Evolutionary conservation across 1,284 basidiomycete species (phyloP).

Genomic region (Irpex rosettiformis): DNA sequence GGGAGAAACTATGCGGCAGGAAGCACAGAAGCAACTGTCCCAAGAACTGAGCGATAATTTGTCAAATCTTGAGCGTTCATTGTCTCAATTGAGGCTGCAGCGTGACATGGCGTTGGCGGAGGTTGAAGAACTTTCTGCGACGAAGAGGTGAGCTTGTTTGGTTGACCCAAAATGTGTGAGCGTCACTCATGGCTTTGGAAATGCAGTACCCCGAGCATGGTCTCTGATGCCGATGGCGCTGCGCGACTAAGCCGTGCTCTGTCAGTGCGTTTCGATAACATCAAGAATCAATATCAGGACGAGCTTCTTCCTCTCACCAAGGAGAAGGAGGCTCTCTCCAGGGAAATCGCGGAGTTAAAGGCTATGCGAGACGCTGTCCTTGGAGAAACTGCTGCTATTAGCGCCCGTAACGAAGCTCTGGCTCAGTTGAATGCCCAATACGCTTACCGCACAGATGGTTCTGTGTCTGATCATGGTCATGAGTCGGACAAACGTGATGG

Average conservation of each 20-base stretch:
- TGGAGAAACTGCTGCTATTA: conserved; percentile 89
- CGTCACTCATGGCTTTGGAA: conserved; percentile 6
- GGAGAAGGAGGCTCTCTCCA: conserved; percentile 74
- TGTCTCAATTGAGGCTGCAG: conserved; percentile 86
- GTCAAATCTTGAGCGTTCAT: conserved; percentile 77
- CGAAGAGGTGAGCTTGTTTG: conserved; percentile 53
- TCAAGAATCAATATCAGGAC: conserved; percentile 85
- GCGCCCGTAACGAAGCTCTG: conserved; percentile 90
- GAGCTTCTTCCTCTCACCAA: conserved; percentile 84
- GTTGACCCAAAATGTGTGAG: conserved; percentile 1
- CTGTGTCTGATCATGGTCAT: conserved; percentile 26
- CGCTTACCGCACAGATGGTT: conserved; percentile 64
- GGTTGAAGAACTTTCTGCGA: conserved; percentile 82
- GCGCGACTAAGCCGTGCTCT: conserved; percentile 69
- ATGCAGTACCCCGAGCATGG: conserved; percentile 21
- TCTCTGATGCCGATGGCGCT: conserved; percentile 37
- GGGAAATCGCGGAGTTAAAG: conserved; percentile 87
- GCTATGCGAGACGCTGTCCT: conserved; percentile 84
- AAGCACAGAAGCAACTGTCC: conserved; percentile 75
- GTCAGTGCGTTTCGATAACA: conserved; percentile 82
- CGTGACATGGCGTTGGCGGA: conserved; percentile 91
- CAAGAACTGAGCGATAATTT: conserved; percentile 79
- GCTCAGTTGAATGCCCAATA: conserved; percentile 84
- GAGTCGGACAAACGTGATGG: conserved; percentile 21
- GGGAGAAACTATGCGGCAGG: conserved; percentile 73